Base-by-base conservation (phyloP, 2,329 filamentous ascomycete species). In the Calonectria naviculata region DNA sequence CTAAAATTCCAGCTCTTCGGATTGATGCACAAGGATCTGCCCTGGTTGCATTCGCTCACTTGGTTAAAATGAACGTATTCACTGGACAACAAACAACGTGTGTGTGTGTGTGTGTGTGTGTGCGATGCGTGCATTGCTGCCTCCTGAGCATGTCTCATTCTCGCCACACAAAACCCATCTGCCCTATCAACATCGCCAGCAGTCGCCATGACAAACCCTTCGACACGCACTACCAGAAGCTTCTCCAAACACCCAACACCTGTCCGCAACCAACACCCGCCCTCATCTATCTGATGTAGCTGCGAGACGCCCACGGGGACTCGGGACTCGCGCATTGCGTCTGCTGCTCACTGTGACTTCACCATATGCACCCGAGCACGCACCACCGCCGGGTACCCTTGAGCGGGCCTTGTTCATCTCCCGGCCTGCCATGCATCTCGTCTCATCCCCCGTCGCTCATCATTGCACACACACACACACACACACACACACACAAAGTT, bases 301-400 rank as follows among this genome's bases (percentile, higher is more conserved):
- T 47, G 36, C 54, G 54, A 70, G 67, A 67, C 56, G 42, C 19
- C 42, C 9, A 44, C 69, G 67, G 72, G 67, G 62, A 52, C 62
- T 65, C 41, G 72, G 67, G 62, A 52, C 62, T 65, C 41, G 70
- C 41, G 64, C 68, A 70, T 66, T 70, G 54, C 64, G 64, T 70
- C 68, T n/a, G 36, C 17, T 72, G 70, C 71, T 73, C 76, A 70
- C 41, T 61, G 74, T 77, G 77, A 78, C 77, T 78, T 78, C 74
- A 77, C 74, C 68, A 64, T 77, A 78, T 71, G 74, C 34, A 69
- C 75, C 60, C 54, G 46, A 63, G 56, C 42, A 60, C 61, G 63
- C 63, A 58, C 70, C 63, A 67, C 10, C 34, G 28, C 75, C 70
- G 69, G 73, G 76, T 77, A 76, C 73, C 77, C 72, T 71, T 75